Percentiles rank a stretch among this genome's conserved stretches.
Evolutionary conservation across 2,329 filamentous ascomycete genomes (phyloP).

Genomic region (Fusarium austroafricanum): DNA sequence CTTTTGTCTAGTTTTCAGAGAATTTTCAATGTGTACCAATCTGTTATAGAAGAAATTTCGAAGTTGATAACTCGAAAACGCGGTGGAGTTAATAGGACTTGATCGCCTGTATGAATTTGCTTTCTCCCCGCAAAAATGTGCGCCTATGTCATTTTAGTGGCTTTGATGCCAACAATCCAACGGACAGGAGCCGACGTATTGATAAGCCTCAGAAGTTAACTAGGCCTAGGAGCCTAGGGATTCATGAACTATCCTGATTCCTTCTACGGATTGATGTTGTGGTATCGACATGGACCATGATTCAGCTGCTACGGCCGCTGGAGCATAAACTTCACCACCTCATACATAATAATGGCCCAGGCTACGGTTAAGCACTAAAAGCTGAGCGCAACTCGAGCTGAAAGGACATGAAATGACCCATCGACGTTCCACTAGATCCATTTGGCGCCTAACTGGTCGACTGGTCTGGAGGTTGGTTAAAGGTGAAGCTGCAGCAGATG

Average conservation of each 20-base stretch:
- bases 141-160: constrained; percentile 44
- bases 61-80: constrained; percentile 6
- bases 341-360: not conserved
- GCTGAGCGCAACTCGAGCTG: not conserved
- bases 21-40: not conserved
- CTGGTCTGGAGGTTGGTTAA: constrained; percentile 1
- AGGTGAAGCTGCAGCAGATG: constrained; percentile 5
- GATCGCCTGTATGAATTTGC: constrained; percentile 26
- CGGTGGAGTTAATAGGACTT: constrained; percentile 33
- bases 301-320: not conserved
- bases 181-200: not conserved
- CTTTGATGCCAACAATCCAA: constrained; percentile 32
- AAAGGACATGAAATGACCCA: not conserved
- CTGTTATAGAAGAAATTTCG: constrained; percentile 25
- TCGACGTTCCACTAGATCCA: not conserved
- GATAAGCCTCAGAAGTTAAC: not conserved
- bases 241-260: not conserved
- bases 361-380: constrained; percentile 3
- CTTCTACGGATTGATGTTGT: too few relatives aligned
- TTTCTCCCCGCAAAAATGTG: constrained; percentile 36
- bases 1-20: not conserved
- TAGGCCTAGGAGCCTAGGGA: too few relatives aligned
- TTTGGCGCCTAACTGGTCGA: not conserved
- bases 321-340: not conserved
- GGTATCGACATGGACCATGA: not conserved